Percentiles rank a stretch among this genome's conserved stretches.
These are phyloP conservation scores for Simmondsia chinensis DNA, from an alignment of 148 eudicot species.

Conservation along the genomic window DNA sequence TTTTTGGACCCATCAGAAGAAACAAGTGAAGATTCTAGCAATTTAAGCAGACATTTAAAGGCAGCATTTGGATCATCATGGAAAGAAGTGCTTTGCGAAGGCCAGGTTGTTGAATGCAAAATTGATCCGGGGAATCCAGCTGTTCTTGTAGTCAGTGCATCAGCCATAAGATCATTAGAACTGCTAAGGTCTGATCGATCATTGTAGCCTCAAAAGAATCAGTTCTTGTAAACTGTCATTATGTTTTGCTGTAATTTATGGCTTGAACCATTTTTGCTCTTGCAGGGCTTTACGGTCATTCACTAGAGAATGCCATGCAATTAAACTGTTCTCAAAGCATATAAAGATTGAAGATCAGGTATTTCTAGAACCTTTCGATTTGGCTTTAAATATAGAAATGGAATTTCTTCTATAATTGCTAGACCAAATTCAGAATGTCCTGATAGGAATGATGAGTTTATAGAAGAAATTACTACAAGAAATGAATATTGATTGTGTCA, in stretches of 20 bases:
- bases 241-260: no score
- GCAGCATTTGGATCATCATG: conserved; percentile 59
- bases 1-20: conserved; percentile 44
- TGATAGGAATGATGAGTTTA: no score
- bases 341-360: conserved; percentile 97
- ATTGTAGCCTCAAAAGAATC: background rate
- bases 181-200: conserved; percentile 52
- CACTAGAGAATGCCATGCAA: conserved; percentile 76
- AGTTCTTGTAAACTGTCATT: no score
- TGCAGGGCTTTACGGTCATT: conserved; percentile 68
- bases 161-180: conserved; percentile 84
- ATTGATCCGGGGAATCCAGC: conserved; percentile 84
- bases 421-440: no score
- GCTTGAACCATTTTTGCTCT: no score
- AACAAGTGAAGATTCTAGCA: conserved; percentile 34
- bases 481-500: no score
- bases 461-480: no score
- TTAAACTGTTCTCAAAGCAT: conserved; percentile 92
- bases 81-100: conserved; percentile 63
- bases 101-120: conserved; percentile 48
- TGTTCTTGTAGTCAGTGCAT: conserved; percentile 59
- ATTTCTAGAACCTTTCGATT: conserved; percentile 9
- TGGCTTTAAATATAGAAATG: no score
- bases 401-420: no score
- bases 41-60: conserved; percentile 53